These are phyloP conservation scores for Daldinia childiae DNA, from an alignment of 495 filamentous ascomycete species.

Conservation along the genomic window DNA sequence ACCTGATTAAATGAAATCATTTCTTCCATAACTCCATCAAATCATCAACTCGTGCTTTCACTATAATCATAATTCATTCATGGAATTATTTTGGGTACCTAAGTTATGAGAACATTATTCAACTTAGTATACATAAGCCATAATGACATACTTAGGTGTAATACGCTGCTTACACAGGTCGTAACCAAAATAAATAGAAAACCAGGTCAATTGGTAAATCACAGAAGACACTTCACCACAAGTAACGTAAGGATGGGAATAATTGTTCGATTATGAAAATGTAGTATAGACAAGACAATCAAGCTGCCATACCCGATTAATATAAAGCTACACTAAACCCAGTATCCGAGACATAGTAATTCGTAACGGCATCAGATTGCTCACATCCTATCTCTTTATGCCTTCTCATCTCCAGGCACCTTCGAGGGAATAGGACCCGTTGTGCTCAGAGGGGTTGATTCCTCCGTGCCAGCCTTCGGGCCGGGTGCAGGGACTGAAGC, in stretches of 20 bases:
- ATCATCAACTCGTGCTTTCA: too few relatives aligned
- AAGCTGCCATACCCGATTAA: conserved; percentile 14
- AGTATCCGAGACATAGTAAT: conserved; percentile 21
- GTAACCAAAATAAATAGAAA: too few relatives aligned
- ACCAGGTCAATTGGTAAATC: too few relatives aligned
- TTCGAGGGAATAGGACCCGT: conserved; percentile 36
- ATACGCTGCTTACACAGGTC: too few relatives aligned
- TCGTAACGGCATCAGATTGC: conserved; percentile 24
- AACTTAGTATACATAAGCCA: too few relatives aligned
- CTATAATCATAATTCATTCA: too few relatives aligned
- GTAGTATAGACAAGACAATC: background rate
- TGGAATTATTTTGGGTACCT: too few relatives aligned
- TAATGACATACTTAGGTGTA: too few relatives aligned
- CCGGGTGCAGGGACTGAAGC: conserved; percentile 36
- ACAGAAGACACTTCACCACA: background rate
- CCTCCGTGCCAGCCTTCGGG: conserved; percentile 33
- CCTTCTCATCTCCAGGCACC: conserved; percentile 38
- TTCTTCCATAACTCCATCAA: too few relatives aligned
- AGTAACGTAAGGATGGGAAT: too few relatives aligned
- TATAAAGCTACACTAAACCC: conserved; percentile 23
- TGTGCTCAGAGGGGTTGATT: conserved; percentile 30
- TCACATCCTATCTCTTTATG: conserved; percentile 6
- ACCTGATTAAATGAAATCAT: background rate
- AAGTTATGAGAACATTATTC: too few relatives aligned
- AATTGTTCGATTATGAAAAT: background rate